phyloP scores from a whole-genome alignment of 2,329 filamentous ascomycete species.

The Nothopassalora personata region DNA sequence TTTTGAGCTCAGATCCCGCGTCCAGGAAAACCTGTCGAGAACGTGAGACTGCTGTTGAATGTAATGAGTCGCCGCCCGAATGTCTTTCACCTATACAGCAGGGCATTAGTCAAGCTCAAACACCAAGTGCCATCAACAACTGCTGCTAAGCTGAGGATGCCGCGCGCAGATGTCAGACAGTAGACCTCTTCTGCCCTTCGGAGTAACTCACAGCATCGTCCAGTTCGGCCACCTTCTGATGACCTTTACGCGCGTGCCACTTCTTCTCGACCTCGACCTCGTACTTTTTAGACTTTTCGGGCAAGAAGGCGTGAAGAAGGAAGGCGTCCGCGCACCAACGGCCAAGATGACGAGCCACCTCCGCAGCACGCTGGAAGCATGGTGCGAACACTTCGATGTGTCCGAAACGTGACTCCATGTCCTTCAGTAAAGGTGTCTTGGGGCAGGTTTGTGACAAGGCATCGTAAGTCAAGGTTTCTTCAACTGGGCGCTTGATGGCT shows the following conservation, averaged over 20 bases:
- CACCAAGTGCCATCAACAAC: neutral
- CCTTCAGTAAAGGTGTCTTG: constrained; percentile 60
- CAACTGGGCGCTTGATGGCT: constrained; percentile 54
- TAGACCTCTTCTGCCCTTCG: no score
- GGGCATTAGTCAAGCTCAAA: no score
- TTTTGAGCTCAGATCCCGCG: constrained; percentile 62
- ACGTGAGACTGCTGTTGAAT: constrained; percentile 16
- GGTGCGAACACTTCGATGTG: constrained; percentile 50
- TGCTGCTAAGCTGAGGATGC: neutral
- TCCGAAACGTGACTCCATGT: constrained; percentile 50
- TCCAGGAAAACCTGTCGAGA: neutral
- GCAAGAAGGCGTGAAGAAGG: constrained; percentile 22
- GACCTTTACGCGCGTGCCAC: constrained; percentile 30
- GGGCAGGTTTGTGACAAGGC: constrained; percentile 45
- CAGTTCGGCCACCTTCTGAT: constrained; percentile 34
- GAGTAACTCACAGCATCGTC: constrained; percentile 45
- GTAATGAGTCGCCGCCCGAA: constrained; percentile 53
- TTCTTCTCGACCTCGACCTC: constrained; percentile 25
- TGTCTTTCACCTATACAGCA: constrained; percentile 31
- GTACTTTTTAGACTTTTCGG: constrained; percentile 22
- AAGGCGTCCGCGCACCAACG: constrained; percentile 79
- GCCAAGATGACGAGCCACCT: constrained; percentile 64
- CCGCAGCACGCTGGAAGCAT: constrained; percentile 55
- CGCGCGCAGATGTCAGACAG: neutral
- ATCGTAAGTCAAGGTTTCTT: constrained; percentile 56